Base-by-base conservation (phyloP, 1,284 basidiomycete species). In the Sporisorium sorghi region DNA sequence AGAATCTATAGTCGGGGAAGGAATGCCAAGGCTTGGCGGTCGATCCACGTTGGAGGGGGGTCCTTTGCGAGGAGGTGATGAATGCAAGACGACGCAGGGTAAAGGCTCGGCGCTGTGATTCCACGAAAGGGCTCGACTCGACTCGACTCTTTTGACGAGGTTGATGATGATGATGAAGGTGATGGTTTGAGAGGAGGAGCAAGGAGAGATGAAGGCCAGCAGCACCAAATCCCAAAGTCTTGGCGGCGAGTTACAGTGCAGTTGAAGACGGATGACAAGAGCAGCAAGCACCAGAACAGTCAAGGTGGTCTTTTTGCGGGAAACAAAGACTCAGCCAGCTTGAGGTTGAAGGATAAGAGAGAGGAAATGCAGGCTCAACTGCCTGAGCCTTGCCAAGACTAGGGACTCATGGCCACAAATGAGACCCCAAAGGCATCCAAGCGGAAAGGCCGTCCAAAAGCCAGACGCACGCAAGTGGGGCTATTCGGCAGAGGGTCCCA, bases 1-100 rank as follows among this genome's bases (percentile, higher is more conserved):
- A 74, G 66, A 65, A 70, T 57, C 61, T 65, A 50, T 12, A 68
- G 58, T 60, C 54, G 60, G 66, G 53, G 46, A 21, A 30, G 42
- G 54, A 58, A 61, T 65, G 66, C 58, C 66, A 69, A 69, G 72
- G 23, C 56, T 67, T 67, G 57, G 73, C 67, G 64, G 69, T 60
- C 58, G 68, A 71, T 71, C 61, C 62, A 65, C 58, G 58, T 58
- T 39, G 46, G n/a, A 35, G 32, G 26, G 53, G 30, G 61, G 21
- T n/a, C n/a, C 28, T 47, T 56, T 39, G 46, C 46, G n/a, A 47
- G 24, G 37, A 17, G 17, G 33, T 35, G 21, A 51, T n/a, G 8
- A 24, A 30, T 6, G 42, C 33, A 28, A 44, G 28, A 28, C n/a
- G 35, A 39, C 19, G 40, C 44, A 51, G 55, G 56, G 37, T 51